Base-by-base conservation (phyloP, 768 basidiomycete genomes). In the Leccinum truebloodii region DNA sequence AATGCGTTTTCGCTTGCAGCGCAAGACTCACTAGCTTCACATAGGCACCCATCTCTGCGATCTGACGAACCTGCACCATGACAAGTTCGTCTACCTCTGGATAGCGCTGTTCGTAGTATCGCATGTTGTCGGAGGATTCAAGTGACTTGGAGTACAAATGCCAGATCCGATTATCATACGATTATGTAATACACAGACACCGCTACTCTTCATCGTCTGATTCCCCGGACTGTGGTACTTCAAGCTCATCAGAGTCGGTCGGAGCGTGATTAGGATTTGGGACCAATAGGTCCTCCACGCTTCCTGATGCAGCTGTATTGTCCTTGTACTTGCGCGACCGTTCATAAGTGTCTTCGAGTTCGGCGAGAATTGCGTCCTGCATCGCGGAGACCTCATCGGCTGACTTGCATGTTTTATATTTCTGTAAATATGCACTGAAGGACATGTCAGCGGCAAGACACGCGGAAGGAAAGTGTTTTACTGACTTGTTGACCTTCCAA, bases 31-130 rank as follows among this genome's bases (percentile, higher is more conserved):
- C 95, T 67, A 99, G 82, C 72, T 98, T 98, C 64, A 99, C 97
- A 74, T 99, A 98, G 50, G 97, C 97, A 52, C 97, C 97, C 96
- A 98, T 99, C 76, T 99, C 96, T 55, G 95, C 94, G 69, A 99
- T 99, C 79, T 97, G 94, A 75, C 93, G 92, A 64, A 99, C 97
- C 73, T 98, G 95, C 13, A 99, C 97, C 96, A 98, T 98, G 76
- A 98, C 97, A 55, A 98, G 88, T 75, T 97, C 93, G 74, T 99
- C 96, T 63, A 97, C 93, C 76, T 98, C 92, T 28, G 95, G 95
- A 73, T 95, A 97, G 68, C 88, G 86, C 70, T 90, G 91, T 74
- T 93, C 88, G 76, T 96, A 97, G 77, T 94, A 98, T 41, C 95
- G 86, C 94, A 95, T 95, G 9, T 46, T 46, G 44, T 20, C 12